Evolutionary conservation across 2,329 filamentous ascomycete genomes (phyloP), one percentile per base, ranked within the genome.

Genomic region (Ophiocordyceps camponoti-rufipedis): DNA sequence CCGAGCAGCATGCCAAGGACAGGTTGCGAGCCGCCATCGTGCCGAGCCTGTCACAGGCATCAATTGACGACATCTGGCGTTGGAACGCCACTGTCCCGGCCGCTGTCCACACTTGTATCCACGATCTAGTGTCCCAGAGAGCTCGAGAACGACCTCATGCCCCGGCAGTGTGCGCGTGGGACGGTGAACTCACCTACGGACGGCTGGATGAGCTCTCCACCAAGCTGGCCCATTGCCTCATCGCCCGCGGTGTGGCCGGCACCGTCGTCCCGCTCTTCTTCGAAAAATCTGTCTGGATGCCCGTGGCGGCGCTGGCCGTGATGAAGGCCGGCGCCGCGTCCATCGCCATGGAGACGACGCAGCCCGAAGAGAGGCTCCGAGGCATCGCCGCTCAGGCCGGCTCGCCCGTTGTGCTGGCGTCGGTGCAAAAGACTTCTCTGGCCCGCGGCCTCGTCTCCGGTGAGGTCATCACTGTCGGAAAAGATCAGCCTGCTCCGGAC

Each of bases 301-400:
- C 52, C 0, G 51, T 56, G 3, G 49, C 55, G 0, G 51, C 51
- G 31, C 47, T 57, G 11, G 54, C 49, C 7, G 48, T 53, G 16
- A 47, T 55, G 43, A 55, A 54, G 28, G 49, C 52, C 12, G 55
- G 55, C 14, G 54, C 47, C 4, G 52, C 53, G 1, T 53, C 35
- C 12, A 54, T 59, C 0, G 54, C 56, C 10, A 51, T 62, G 28
- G 58, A 60, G 28, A 49, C 41, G 2, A 38, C 31, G 14, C 46
- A 29, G 35, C 44, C 43, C 19, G 48, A 46, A 18, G 44, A 49
- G 39, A 42, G 49, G 23, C 18, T 49, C 11, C 46, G 45, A 28
- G 33, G 44, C 23, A 48, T 50, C 10, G 44, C 44, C 2, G 42
- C 35, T 4, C 46, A 48, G 12, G 44, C 46, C 3, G 32, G 32